phyloP scores from a whole-genome alignment of 1,139 yeast species.

The Suhomyces terraborum region DNA sequence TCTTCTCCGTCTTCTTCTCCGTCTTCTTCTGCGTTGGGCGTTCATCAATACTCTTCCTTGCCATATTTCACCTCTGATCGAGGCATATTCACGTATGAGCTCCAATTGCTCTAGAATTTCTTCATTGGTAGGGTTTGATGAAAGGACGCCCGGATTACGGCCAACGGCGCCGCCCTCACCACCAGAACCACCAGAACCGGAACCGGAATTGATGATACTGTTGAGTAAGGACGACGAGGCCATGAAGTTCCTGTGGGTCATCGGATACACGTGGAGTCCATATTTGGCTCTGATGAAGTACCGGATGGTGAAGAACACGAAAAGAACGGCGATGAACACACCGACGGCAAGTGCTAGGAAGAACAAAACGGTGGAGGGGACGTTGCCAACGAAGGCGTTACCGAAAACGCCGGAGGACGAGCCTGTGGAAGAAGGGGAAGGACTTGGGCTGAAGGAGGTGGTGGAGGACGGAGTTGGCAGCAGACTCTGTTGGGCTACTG shows the following conservation, averaged over 20 bases:
- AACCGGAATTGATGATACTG: neutral
- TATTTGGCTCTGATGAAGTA: conserved; percentile 58
- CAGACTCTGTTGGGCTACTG: conserved; percentile 2
- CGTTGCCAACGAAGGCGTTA: conserved; percentile 40
- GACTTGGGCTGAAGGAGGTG: neutral
- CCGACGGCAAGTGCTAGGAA: conserved; percentile 67
- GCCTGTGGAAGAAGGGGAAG: neutral
- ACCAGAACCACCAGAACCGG: conserved; percentile 1
- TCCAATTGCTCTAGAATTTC: conserved; percentile 42
- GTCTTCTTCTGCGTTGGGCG: conserved; percentile 21
- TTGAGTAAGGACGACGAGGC: conserved; percentile 4
- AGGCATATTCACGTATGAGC: conserved; percentile 36
- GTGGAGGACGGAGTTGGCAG: neutral
- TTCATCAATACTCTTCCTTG: conserved; percentile 25
- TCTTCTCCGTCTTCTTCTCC: conserved; percentile 41
- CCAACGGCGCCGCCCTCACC: neutral
- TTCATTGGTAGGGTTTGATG: conserved; percentile 19
- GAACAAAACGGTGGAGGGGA: conserved; percentile 63
- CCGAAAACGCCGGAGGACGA: conserved; percentile 5
- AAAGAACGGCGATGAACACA: conserved; percentile 53
- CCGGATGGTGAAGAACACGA: conserved; percentile 59
- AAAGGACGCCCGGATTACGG: conserved; percentile 2
- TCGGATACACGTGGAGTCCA: conserved; percentile 54
- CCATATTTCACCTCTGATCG: conserved; percentile 33
- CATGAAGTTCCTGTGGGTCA: conserved; percentile 6